Evolutionary conservation across 129 eudicot genomes (phyloP), one percentile per base, ranked within the genome.

Genomic region (sunflower (Helianthus annuus)): DNA sequence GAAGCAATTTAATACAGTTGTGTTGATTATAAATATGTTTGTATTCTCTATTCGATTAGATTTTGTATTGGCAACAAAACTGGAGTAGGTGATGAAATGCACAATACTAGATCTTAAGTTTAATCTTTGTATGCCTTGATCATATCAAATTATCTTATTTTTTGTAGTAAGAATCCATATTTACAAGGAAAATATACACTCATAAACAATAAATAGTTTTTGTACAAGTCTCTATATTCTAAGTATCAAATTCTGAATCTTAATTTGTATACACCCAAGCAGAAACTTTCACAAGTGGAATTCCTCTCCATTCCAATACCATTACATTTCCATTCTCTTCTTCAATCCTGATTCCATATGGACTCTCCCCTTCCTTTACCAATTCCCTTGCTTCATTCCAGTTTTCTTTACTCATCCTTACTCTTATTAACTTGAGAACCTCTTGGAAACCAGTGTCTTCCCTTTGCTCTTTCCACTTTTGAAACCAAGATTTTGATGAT

Each of bases 231-330:
- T 72, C 14, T 56, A 44, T 36, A 57, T 57, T 16, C 73, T 34
- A 71, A 70, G 14, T 44, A 45, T 17, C 7, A 32, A 36, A 34
- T 48, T 54, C 52, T 69, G 38, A 54, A 52, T 32, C 62, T 69
- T 1, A 1, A 0, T 27, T 34, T 5, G 3, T 69, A 56, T 71
- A 81, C 74, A 82, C 75, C 95, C 95, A 88, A 65, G 71, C 81
- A 9, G 83, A 88, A 67, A 88, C 88, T 83, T 78, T 85, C 6
- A 85, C 88, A 51, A 88, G 3, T 16, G 91, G 85, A 66, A 52
- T 64, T 15, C 85, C 95, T 59, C 71, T 85, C 91, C 91, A 88
- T 68, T 78, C 79, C 75, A 88, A 63, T 19, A 83, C 84, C 88
- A 88, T 89, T 61, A 75, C 92, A 63, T 86, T 76, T 22, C 66